Base-by-base conservation (phyloP, 495 filamentous ascomycete genomes). In the Podospora pseudopauciseta region DNA sequence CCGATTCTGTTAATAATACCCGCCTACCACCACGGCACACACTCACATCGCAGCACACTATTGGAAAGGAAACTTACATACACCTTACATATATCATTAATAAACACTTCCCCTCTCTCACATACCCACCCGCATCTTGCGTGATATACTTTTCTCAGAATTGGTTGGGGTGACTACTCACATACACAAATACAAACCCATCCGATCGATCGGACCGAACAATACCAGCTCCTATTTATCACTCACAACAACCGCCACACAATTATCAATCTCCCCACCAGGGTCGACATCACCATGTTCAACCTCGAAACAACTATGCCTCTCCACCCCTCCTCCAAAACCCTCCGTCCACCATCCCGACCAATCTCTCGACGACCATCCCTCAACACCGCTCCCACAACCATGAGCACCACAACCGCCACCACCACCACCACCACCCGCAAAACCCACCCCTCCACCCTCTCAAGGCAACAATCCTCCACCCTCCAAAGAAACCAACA, bases 361-460 rank as follows among this genome's bases (percentile, higher is more conserved):
- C 49, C 49, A 30, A 57, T 63, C 18, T 66, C 56, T 30, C 32
- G 32, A 57, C 26, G 13, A 28, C 26, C 44, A 53, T 56, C 58
- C 23, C 16, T 28, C n/a, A 39, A 30, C 6, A 23, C 13, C 23
- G 26, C 20, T 54, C 57, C 55, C 55, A 62, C 61, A 39, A 62
- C 18, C 32, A 65, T 23, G 16, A 20, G 6, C 30, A 62, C 18
- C 32, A 65, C 28, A 13, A 5, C 26, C 30, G 7, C 30, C 32
- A 34, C 34, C 60, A 63, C 18, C 28, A 7, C 60, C 26, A n/a
- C 56, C 9, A 9, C 30, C 18, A n/a, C 49, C 6, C 56, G 59
- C 39, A 49, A 16, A 49, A 11, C 39, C 15, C 39, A 49, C 7
- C 39, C 39, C 13, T 4, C 30, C 30, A 16, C 39, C 39, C 39